Evolutionary conservation across 805 yeast genomes (phyloP), one percentile per base, ranked within the genome.

Genomic region (Yarrowia yakushimensis): DNA sequence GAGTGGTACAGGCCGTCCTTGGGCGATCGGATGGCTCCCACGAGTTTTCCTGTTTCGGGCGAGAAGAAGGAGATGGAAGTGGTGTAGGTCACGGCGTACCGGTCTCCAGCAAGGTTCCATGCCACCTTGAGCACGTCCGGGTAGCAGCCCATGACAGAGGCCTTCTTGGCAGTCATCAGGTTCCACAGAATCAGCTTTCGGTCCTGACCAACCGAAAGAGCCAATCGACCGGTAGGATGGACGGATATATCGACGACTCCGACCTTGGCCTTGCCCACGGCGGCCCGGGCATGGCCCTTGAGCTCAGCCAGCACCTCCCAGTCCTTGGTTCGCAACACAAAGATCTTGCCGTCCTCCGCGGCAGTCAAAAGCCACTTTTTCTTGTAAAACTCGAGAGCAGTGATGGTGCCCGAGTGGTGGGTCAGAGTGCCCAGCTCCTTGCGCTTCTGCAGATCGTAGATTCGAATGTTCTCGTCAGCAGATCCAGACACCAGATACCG

Each of bases 291-390:
- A 74, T 93, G 98, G 12, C 97, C 98, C 73, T 91, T 91, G 73
- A 94, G 78, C 13, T 86, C 84, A 4, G 94, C 96, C 72, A 90
- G 85, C 43, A 85, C 81, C 71, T 94, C 98, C 99, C 99, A 94
- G 75, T 94, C 99, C 73, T 89, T 90, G 3, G 94, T 88, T 73
- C 98, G 81, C 99, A 99, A 94, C 42, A 94, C 82, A 60, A 90
- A 83, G 50, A 94, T 85, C 64, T 85, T 86, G 23, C 97, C 96
- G 72, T 94, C 98, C 45, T 88, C 96, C 1, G 92, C 88, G 0
- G 94, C 96, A 12, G 96, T 87, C 25, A 94, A 76, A 34, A 94
- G 79, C 99, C 99, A 94, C 70, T 86, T 90, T 25, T 67, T 67
- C 3, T 72, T 67, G 55, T 65, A 73, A 72, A 94, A 94, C 64